phyloP scores from a whole-genome alignment of 1,139 yeast species.

The Taphrina wiesneri region DNA sequence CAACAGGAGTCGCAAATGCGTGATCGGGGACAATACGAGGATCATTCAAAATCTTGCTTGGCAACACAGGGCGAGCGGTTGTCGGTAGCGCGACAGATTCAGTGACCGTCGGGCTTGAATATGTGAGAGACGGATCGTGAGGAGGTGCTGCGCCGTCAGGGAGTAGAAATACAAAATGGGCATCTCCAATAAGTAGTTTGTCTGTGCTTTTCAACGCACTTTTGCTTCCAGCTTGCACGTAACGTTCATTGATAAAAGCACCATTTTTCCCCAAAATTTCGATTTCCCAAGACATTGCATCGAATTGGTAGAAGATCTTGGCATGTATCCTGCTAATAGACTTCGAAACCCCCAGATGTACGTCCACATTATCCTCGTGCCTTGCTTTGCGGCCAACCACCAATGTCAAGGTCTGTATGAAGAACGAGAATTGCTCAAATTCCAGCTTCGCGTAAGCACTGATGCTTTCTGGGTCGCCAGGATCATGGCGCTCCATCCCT shows the following conservation, averaged over 20 bases:
- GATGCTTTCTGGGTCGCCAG: constrained; percentile 16
- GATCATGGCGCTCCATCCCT: constrained; percentile 8
- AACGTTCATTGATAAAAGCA: constrained; percentile 87
- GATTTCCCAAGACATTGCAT: constrained; percentile 86
- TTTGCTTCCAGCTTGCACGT: constrained; percentile 85
- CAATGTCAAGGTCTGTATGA: constrained; percentile 93
- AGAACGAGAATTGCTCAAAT: constrained; percentile 87
- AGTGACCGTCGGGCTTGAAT: not conserved
- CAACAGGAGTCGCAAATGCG: constrained; percentile 11
- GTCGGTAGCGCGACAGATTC: not conserved
- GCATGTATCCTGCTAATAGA: constrained; percentile 93
- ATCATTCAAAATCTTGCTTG: not conserved
- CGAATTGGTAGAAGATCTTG: constrained; percentile 90
- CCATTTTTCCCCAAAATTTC: constrained; percentile 93
- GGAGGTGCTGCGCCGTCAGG: constrained; percentile 45
- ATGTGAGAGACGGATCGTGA: not conserved
- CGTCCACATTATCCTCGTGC: constrained; percentile 61
- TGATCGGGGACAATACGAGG: not conserved
- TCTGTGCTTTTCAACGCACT: constrained; percentile 76
- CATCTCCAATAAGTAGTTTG: constrained; percentile 88
- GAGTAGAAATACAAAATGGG: constrained; percentile 78
- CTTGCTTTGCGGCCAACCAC: constrained; percentile 85
- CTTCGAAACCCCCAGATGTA: constrained; percentile 84
- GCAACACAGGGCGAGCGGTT: not conserved
- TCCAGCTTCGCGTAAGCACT: constrained; percentile 88